Evolutionary conservation across 2,329 filamentous ascomycete genomes (phyloP).

Genomic region (Tolypocladium cylindrosporum): DNA sequence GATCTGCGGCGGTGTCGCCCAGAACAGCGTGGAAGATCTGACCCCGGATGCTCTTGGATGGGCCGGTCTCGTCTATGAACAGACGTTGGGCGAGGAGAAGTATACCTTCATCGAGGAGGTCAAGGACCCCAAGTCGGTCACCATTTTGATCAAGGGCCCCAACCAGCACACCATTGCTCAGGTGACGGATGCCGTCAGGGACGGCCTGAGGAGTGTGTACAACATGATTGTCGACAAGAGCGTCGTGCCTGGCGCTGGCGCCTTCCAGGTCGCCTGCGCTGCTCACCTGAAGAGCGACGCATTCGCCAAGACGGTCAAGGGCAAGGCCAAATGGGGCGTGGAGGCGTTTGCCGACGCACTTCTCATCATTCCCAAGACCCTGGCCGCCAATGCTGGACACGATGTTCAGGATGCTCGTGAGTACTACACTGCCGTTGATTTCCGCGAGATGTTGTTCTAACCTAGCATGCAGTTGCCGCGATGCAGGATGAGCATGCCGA

Average conservation of each 20-base stretch:
- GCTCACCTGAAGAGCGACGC: conserved; percentile 77
- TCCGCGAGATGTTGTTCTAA: conserved; percentile 6
- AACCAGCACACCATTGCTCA: conserved; percentile 95
- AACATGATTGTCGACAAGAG: conserved; percentile 99
- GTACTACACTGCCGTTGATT: conserved; percentile 23
- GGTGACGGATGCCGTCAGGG: conserved; percentile 90
- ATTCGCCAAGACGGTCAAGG: conserved; percentile 86
- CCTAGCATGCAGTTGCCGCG: conserved; percentile 53
- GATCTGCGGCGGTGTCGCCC: conserved; percentile 79
- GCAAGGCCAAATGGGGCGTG: conserved; percentile 95
- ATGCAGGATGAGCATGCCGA: conserved; percentile 80
- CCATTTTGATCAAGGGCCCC: conserved; percentile 93
- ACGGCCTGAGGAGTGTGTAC: conserved; percentile 92
- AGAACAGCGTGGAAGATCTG: conserved; percentile 95
- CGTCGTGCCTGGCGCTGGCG: conserved; percentile 87
- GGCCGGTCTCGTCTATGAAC: conserved; percentile 95
- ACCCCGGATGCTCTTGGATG: conserved; percentile 83
- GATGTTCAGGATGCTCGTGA: conserved; percentile 91
- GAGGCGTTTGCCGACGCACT: conserved; percentile 91
- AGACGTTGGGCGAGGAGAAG: conserved; percentile 96
- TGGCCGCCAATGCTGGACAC: conserved; percentile 91
- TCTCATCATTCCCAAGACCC: conserved; percentile 91
- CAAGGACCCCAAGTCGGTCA: conserved; percentile 97
- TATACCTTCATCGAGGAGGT: conserved; percentile 98
- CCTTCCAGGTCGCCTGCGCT: conserved; percentile 92